Evolutionary conservation across 495 filamentous ascomycete species (phyloP), one percentile per base, ranked within the genome.

Genomic region (Rhypophila decipiens): DNA sequence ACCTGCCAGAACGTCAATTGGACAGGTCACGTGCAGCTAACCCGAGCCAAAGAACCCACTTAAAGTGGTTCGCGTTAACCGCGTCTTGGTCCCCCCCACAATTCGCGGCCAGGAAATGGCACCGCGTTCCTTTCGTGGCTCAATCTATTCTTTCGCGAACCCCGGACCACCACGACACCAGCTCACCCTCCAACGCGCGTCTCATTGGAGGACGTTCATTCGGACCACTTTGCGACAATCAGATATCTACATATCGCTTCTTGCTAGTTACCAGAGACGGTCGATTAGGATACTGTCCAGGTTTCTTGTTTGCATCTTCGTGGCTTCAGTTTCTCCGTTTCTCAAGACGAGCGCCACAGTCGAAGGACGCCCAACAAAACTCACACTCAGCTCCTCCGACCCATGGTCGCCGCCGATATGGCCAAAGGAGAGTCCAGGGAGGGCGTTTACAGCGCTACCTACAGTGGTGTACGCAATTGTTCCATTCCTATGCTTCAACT

Each of bases 391-490:
- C n/a, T n/a, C n/a, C n/a, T n/a, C 29, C 33, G 20, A 42, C n/a
- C 43, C 17, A 39, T 17, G 38, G 15, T 15, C 31, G 15, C 29
- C 29, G 12, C 27, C 50, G 58, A 20, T 27, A 75, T 75, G 72
- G 65, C 58, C 19, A 71, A 72, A 47, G 60, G 57, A 47, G 52
- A 49, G 27, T 51, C 54, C 17, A 46, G 44, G 27, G 53, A 55
- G 17, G 71, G 72, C 53, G 82, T 96, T 44, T 96, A 89, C 66
- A 88, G 86, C 66, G 90, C 89, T 39, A 95, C 90, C 0, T 96
- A 96, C 65, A 95, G 90, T 67, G 88, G 85, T 80, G 90, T 96
- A 74, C 69, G 84, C 74, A 15, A 44, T 49, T 10, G 52, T 42
- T 27, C 29, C 50, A 21, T 58, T 17, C 7, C 18, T 35, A 33